Conservation (phyloP, 306 rosid species). For the Prunus mira region DNA sequence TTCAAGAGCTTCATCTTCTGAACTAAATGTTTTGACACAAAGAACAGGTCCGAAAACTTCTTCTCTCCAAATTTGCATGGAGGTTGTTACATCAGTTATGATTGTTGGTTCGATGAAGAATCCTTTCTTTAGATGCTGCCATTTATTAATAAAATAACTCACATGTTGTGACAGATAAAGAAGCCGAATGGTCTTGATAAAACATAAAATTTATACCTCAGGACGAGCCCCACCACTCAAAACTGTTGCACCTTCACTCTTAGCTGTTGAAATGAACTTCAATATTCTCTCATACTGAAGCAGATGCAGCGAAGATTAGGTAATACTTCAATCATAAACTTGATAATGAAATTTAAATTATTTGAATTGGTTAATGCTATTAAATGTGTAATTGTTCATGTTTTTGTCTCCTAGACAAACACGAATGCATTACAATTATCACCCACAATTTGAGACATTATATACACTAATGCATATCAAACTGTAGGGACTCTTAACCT, state of each 20-base stretch:
- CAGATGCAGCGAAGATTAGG: conserved; percentile 35
- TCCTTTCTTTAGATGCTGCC: conserved; percentile 88
- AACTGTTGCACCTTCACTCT: conserved; percentile 90
- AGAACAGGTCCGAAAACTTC: conserved; percentile 97
- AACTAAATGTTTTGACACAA: conserved; percentile 84
- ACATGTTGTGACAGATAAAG: conserved; percentile 10
- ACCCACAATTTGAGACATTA: neutral
- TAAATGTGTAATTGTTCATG: neutral
- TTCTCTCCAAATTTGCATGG: conserved; percentile 97
- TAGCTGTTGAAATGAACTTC: conserved; percentile 79
- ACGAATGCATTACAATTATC: neutral
- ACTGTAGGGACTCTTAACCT: neutral
- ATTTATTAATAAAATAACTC: conserved; percentile 18
- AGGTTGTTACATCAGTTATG: conserved; percentile 69
- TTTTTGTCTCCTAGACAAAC: neutral
- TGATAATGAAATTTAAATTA: neutral
- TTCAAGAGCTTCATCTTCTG: conserved; percentile 91
- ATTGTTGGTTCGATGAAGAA: conserved; percentile 78
- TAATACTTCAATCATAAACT: conserved; percentile 22
- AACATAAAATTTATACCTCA: conserved; percentile 49
- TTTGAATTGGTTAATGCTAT: conserved; percentile 1
- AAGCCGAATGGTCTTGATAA: conserved; percentile 1
- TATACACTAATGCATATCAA: neutral
- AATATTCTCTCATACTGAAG: conserved; percentile 79
- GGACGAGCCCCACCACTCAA: conserved; percentile 88